Percentiles rank a stretch among this genome's conserved stretches.
Evolutionary conservation across 257 asterid species (phyloP).

Genomic region (Nicotiana tabacum): DNA sequence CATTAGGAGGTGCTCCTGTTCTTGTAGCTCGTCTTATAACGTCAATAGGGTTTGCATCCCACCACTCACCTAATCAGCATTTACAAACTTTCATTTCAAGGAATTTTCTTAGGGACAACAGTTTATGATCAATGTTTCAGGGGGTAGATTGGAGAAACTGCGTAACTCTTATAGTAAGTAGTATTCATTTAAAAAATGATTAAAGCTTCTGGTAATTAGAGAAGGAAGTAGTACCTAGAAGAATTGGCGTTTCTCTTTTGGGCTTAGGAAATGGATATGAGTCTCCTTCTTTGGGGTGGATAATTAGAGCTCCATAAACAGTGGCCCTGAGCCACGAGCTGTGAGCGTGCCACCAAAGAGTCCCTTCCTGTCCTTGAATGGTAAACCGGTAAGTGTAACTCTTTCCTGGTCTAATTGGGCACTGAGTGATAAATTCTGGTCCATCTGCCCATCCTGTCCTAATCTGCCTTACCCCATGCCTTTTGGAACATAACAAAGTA

Average conservation of each 20-base stretch:
- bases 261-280: slow-evolving; percentile 79
- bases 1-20: slow-evolving; percentile 78
- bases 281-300: slow-evolving; percentile 59
- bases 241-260: slow-evolving; percentile 61
- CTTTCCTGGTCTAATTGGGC: slow-evolving; percentile 75
- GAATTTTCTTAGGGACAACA: neutral
- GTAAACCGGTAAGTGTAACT: slow-evolving; percentile 73
- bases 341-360: slow-evolving; percentile 96
- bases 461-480: slow-evolving; percentile 85
- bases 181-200: neutral
- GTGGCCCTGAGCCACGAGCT: slow-evolving; percentile 95
- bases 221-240: slow-evolving; percentile 48
- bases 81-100: neutral
- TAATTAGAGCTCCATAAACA: slow-evolving; percentile 69
- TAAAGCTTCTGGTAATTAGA: neutral
- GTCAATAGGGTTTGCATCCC: slow-evolving; percentile 82
- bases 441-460: slow-evolving; percentile 86
- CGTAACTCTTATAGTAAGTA: neutral
- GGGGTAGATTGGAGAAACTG: neutral
- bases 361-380: slow-evolving; percentile 78
- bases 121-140: neutral
- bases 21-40: slow-evolving; percentile 63
- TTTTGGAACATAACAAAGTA: slow-evolving; percentile 10
- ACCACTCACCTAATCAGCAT: slow-evolving; percentile 82
- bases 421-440: slow-evolving; percentile 76